Evolutionary conservation across 768 basidiomycete genomes (phyloP).

Genomic region (Ephemerocybe angulata): DNA sequence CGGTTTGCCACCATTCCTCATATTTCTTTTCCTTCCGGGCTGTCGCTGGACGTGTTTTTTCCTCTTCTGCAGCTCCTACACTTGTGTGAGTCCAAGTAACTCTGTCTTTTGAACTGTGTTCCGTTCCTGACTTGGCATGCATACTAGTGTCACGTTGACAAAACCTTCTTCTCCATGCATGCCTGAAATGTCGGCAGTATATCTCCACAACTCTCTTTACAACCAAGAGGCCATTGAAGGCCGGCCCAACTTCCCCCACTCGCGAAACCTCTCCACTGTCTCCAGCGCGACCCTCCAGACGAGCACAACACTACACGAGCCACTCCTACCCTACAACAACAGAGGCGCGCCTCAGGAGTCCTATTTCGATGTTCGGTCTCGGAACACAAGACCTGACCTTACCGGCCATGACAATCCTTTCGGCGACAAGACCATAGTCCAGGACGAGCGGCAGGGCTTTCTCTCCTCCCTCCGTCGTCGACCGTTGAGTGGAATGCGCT

Average conservation of each 20-base stretch:
- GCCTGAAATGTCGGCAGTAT: slow-evolving; percentile 51
- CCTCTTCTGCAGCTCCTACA: neutral
- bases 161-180: slow-evolving; percentile 4
- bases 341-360: slow-evolving; percentile 25
- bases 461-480: neutral
- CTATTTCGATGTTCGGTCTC: slow-evolving; percentile 18
- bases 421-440: slow-evolving; percentile 27
- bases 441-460: slow-evolving; percentile 14
- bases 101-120: neutral
- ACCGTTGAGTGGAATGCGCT: slow-evolving; percentile 27
- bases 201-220: slow-evolving; percentile 54
- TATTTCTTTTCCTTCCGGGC: neutral
- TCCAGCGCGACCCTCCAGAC: slow-evolving; percentile 37
- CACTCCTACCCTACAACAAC: slow-evolving; percentile 37
- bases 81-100: slow-evolving; percentile 4
- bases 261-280: slow-evolving; percentile 36
- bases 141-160: neutral
- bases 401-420: slow-evolving; percentile 24
- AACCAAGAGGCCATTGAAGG: slow-evolving; percentile 29
- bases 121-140: neutral
- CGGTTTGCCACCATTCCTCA: neutral
- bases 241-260: slow-evolving; percentile 36
- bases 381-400: slow-evolving; percentile 26
- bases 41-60: slow-evolving; percentile 3
- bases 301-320: slow-evolving; percentile 37